phyloP scores from a whole-genome alignment of 1,284 basidiomycete genomes.

The Moesziomyces sp. region DNA sequence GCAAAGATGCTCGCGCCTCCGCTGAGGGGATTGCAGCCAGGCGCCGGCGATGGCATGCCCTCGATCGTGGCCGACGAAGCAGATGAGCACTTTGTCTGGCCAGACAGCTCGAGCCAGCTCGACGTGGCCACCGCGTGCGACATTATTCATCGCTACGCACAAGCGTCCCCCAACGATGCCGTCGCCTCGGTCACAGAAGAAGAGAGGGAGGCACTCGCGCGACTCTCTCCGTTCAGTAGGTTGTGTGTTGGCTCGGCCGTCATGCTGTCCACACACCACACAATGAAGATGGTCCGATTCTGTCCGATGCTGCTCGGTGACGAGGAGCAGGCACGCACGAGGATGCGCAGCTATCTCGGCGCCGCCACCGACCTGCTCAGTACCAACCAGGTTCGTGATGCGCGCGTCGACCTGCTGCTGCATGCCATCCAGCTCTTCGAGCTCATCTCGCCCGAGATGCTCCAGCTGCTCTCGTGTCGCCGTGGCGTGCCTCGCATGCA shows the following conservation, averaged over 20 bases:
- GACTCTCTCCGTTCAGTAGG: slow-evolving; percentile 18
- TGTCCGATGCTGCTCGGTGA: slow-evolving; percentile 18
- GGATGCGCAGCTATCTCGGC: slow-evolving; percentile 10
- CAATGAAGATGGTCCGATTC: slow-evolving; percentile 22
- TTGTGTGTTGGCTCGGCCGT: slow-evolving; percentile 20
- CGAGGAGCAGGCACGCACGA: slow-evolving; percentile 9
- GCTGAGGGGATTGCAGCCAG: background rate
- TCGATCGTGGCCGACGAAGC: background rate
- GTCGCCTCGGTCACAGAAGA: slow-evolving; percentile 2
- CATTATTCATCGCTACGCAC: slow-evolving; percentile 6
- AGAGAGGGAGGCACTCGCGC: slow-evolving; percentile 1
- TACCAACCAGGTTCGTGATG: slow-evolving; percentile 10
- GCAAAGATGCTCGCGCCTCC: slow-evolving; percentile 4
- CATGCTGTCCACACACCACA: slow-evolving; percentile 20
- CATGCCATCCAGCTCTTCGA: slow-evolving; percentile 20
- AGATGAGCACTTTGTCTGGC: slow-evolving; percentile 6
- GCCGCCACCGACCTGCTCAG: slow-evolving; percentile 17
- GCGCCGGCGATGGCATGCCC: background rate
- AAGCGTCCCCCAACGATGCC: background rate
- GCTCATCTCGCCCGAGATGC: slow-evolving; percentile 17
- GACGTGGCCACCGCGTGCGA: slow-evolving; percentile 8
- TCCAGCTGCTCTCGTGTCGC: slow-evolving; percentile 23
- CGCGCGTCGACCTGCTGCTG: slow-evolving; percentile 19
- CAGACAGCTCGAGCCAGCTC: slow-evolving; percentile 3
- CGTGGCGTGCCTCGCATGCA: slow-evolving; percentile 20